Conservation (phyloP, 225 moss, liverwort and hornwort genomes). For the Sphagnum tenellum region DNA sequence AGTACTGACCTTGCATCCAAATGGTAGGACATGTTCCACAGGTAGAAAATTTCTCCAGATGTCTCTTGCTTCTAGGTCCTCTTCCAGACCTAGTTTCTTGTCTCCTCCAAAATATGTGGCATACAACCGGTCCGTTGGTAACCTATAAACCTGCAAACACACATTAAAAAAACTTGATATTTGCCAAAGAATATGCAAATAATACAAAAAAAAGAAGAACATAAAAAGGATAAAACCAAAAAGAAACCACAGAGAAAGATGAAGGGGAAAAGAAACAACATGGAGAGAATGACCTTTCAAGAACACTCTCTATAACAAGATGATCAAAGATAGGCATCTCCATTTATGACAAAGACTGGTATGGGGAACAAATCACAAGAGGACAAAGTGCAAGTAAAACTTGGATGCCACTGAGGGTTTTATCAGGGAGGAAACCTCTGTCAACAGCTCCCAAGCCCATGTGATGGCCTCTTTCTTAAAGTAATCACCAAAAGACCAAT, state of each 20-base stretch:
- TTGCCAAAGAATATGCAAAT: neutral
- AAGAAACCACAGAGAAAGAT: neutral
- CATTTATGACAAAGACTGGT: too few relatives aligned
- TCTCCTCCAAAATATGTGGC: conserved; percentile 62
- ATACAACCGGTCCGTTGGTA: conserved; percentile 52
- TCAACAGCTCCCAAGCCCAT: conserved; percentile 64
- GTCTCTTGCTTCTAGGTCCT: conserved; percentile 36
- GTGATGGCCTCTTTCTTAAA: conserved; percentile 53
- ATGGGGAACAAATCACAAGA: too few relatives aligned
- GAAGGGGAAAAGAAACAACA: neutral
- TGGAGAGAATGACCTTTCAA: neutral
- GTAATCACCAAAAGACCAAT: conserved; percentile 61
- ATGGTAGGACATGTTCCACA: conserved; percentile 31
- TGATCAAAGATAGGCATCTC: neutral
- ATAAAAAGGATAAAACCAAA: neutral
- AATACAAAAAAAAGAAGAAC: neutral
- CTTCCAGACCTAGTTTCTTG: conserved; percentile 30
- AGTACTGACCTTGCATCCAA: conserved; percentile 38
- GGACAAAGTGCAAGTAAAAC: too few relatives aligned
- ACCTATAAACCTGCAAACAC: conserved; percentile 27
- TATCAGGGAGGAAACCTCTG: conserved; percentile 16
- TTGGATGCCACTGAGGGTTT: too few relatives aligned
- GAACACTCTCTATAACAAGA: neutral
- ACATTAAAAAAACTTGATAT: too few relatives aligned
- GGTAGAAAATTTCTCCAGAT: conserved; percentile 40